Evolutionary conservation across 805 yeast genomes (phyloP), one percentile per base, ranked within the genome.

Genomic region (Lipomyces japonicus): DNA sequence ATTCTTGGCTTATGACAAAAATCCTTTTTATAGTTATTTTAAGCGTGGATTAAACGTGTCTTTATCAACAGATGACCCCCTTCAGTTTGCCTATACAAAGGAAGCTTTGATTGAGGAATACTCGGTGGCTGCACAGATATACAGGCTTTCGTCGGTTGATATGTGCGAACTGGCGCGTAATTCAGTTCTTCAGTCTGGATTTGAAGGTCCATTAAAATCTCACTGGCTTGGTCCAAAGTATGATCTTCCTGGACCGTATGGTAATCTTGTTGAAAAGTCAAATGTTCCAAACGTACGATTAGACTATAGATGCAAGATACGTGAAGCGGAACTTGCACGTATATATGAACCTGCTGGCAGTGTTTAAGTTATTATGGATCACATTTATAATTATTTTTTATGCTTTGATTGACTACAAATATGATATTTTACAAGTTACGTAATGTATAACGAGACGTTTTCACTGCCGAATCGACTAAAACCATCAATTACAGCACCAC

Each of bases 71-170:
- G 99, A 93, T 69, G 99, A 93, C 72, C 99, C 99, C 4, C 75
- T 93, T 44, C 99, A 95, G 70, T 93, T 93, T 66, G 86, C 97
- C 0, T 93, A 89, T 71, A 93, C 99, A 28, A 81, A 95, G 63
- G 99, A 93, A 65, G 97, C 99, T 14, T 75, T 93, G 63, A 93
- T 93, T 60, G 98, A 93, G 68, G 98, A 93, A 68, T 93, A 90
- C 67, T 87, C 96, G 1, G 97, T 93, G 26, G 98, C 98, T 4
- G 97, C 97, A 0, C 97, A 93, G 69, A 93, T 93, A 60, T 93
- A 90, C 75, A 89, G 93, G 65, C 75, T 93, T 37, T 87, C 95
- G 0, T 81, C 88, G 55, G 97, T 91, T 28, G 98, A 93, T 68
- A 88, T 93, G 95, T 90, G 97, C 66, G 99, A 93, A 67, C 73